Evolutionary conservation across 805 yeast genomes (phyloP), one percentile per base, ranked within the genome.

Genomic region (Alloascoidea africana): DNA sequence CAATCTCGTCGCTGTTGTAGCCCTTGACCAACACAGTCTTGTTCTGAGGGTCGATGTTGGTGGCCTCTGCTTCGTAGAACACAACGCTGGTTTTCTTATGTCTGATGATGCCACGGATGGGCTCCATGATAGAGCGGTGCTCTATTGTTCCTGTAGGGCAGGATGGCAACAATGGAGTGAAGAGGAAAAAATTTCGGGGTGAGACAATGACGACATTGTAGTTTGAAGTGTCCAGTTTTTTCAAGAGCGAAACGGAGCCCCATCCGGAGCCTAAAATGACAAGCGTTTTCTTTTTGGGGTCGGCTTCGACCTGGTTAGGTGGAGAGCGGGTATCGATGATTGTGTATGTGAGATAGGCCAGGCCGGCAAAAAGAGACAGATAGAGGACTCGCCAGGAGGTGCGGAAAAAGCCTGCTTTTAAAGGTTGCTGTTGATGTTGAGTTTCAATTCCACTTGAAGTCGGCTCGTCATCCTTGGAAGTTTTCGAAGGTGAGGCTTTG

Each of bases 81-180:
- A 80, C 86, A 54, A 85, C 87, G 3, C 76, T 68, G 19, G 76
- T 63, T 59, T 78, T 68, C 62, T 72, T 72, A 52, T 60, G 64
- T 63, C 94, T 77, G 41, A 91, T 79, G 51, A 87, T 79, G 38
- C 82, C 66, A 60, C 95, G 74, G 39, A 89, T 85, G 19, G 96
- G 95, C 58, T 87, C 96, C 60, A 85, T 80, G 54, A 87, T 87
- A 16, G 96, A 87, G 58, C 93, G 83, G 49, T 57, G 63, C 51
- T 84, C 95, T 49, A 68, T 69, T 37, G 95, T 82, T 45, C 96
- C 96, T 30, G 94, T 87, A 40, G 96, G 94, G 47, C 89, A 82
- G 16, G 94, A 82, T 35, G 97, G 96, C 50, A 87, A 68, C 55
- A 87, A 65, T 14, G 97, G 96, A 41, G 97, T 87, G 69, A 89